These are phyloP conservation scores for Alternaria triticina DNA, from an alignment of 2,329 filamentous ascomycete species.

Conservation along the genomic window DNA sequence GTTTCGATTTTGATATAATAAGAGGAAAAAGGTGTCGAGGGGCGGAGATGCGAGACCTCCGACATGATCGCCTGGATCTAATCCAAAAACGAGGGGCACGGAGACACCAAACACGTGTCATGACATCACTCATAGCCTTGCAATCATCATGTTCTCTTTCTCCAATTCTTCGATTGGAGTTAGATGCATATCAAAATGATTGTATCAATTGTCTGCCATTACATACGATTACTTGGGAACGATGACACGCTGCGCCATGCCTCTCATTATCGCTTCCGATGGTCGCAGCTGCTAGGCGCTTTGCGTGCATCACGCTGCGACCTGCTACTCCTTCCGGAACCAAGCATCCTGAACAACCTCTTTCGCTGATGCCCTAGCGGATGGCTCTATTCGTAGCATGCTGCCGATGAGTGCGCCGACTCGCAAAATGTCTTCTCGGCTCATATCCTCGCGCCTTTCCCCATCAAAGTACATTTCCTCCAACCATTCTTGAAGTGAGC, in stretches of 20 bases:
- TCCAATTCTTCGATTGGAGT: not conserved
- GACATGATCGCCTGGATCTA: not conserved
- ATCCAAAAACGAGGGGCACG: not conserved
- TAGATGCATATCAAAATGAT: not conserved
- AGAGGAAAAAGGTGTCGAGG: not conserved
- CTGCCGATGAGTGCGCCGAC: conserved; percentile 22
- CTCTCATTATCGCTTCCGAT: too few relatives aligned
- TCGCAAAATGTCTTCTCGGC: conserved; percentile 21
- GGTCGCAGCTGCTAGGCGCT: too few relatives aligned
- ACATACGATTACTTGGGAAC: not conserved
- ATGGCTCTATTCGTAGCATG: conserved; percentile 27
- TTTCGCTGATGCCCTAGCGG: conserved; percentile 18
- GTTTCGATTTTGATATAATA: not conserved
- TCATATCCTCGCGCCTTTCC: conserved; percentile 23
- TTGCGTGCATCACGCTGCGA: too few relatives aligned
- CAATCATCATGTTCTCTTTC: not conserved
- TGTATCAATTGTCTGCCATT: not conserved
- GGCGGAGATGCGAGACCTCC: not conserved
- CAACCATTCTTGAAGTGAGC: conserved; percentile 46
- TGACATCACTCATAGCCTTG: not conserved
- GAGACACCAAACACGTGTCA: not conserved
- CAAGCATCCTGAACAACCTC: conserved; percentile 27
- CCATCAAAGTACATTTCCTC: conserved; percentile 49
- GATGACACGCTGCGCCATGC: too few relatives aligned
- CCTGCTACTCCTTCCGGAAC: conserved; percentile 2